Evolutionary conservation across 768 basidiomycete species (phyloP).

Genomic region (Naganishia vaughanmartiniae): DNA sequence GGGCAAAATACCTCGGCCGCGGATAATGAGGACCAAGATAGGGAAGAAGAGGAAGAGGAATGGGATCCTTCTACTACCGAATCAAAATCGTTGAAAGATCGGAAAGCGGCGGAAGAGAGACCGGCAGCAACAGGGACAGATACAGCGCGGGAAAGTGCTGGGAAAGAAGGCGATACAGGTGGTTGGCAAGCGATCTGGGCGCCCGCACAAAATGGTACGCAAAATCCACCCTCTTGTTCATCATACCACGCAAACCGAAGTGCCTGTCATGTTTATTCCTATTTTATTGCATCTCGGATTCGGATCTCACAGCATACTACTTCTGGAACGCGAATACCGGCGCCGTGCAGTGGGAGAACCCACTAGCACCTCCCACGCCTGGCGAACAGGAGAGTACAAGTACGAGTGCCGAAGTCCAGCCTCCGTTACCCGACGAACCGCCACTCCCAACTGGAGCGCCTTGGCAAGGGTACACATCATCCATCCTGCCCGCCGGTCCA

Average conservation of each 20-base stretch:
- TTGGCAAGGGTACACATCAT: constrained; percentile 16
- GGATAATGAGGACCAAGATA: constrained; percentile 1
- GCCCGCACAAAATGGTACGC: constrained; percentile 48
- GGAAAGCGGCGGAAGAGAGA: constrained; percentile 30
- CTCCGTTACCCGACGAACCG: constrained; percentile 29
- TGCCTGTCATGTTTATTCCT: no score
- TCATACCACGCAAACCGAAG: no score
- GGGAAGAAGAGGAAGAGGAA: constrained; percentile 17
- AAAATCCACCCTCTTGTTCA: no score
- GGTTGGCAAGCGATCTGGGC: constrained; percentile 52
- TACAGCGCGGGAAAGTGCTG: not conserved
- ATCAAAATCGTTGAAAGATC: constrained; percentile 32
- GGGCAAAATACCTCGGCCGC: not conserved
- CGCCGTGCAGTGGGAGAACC: constrained; percentile 51
- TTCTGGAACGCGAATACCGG: constrained; percentile 50
- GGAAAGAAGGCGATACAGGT: constrained; percentile 6
- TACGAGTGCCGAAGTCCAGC: constrained; percentile 16
- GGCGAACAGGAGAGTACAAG: not conserved
- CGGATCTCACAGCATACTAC: constrained; percentile 43
- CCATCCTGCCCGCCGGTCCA: not conserved
- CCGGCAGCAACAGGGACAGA: not conserved
- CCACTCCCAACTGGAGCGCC: not conserved
- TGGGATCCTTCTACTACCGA: constrained; percentile 33
- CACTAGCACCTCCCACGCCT: constrained; percentile 37
- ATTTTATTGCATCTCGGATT: no score